Conservation (phyloP, 495 filamentous ascomycete species). For the Penicillium coffeae region DNA sequence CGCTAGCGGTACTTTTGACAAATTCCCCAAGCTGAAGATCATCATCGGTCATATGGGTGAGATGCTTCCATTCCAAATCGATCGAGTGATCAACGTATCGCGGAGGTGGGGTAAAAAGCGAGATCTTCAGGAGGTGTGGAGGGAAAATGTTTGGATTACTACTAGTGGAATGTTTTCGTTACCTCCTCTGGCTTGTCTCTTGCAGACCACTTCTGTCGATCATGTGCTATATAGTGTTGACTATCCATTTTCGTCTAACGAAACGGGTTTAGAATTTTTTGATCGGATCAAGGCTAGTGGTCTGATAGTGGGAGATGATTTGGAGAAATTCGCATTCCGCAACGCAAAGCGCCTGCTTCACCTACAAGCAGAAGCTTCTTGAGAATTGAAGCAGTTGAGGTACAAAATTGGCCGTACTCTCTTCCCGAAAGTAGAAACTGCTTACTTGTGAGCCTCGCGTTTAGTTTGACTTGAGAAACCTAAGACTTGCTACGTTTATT, state of each 20-base stretch:
- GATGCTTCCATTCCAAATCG: conserved; percentile 42
- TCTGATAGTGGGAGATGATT: conserved; percentile 45
- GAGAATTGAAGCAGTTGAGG: no score
- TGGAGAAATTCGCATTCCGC: conserved; percentile 49
- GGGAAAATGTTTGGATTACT: conserved; percentile 38
- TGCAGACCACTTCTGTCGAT: conserved; percentile 45
- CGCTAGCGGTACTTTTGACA: conserved; percentile 46
- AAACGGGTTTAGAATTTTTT: conserved; percentile 43
- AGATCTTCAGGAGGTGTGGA: conserved; percentile 35
- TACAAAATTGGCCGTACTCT: no score
- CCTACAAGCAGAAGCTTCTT: not conserved
- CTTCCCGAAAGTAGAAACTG: no score
- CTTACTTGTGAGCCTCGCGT: no score
- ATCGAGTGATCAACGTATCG: conserved; percentile 25
- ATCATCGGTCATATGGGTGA: conserved; percentile 46
- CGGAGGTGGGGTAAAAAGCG: conserved; percentile 23
- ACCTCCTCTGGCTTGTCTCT: conserved; percentile 35
- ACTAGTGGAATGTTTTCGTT: conserved; percentile 30
- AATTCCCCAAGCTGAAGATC: conserved; percentile 41
- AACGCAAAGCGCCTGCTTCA: conserved; percentile 54
- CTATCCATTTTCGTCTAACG: conserved; percentile 52
- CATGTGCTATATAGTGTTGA: conserved; percentile 56
- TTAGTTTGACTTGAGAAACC: no score
- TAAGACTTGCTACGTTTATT: no score
- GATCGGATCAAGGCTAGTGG: conserved; percentile 48